A percentile compares a stretch with the other conserved stretches of the same genome.
These are phyloP conservation scores for Elsinoe ampelina DNA, from an alignment of 2,329 filamentous ascomycete genomes.

Conservation along the genomic window DNA sequence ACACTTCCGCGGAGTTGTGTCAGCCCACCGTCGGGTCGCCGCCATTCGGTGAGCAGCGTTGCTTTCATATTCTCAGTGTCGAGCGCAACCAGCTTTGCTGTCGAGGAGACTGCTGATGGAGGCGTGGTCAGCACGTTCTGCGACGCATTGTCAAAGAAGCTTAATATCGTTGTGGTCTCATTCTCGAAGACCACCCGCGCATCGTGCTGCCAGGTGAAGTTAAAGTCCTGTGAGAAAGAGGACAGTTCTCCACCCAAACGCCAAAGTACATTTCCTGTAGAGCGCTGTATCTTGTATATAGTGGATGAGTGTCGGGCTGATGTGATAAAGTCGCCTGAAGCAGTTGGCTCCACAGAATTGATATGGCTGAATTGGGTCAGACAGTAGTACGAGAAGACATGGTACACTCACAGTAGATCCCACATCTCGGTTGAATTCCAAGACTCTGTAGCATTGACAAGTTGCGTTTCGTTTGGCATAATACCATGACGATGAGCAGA, in stretches of 20 bases:
- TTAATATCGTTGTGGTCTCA: conserved; percentile 7
- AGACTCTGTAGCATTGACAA: neutral
- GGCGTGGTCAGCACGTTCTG: neutral
- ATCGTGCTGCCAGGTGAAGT: conserved; percentile 32
- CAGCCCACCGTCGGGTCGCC: conserved; percentile 26
- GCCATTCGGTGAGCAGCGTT: conserved; percentile 20
- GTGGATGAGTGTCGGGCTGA: conserved; percentile 32
- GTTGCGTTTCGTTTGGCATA: neutral
- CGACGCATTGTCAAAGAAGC: conserved; percentile 14
- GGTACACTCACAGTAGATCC: neutral
- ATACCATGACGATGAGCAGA: neutral
- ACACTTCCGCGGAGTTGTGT: conserved; percentile 27
- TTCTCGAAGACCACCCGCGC: conserved; percentile 22
- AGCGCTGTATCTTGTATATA: conserved; percentile 31
- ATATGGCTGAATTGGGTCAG: conserved; percentile 21
- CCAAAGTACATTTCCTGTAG: conserved; percentile 30
- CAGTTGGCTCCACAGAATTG: conserved; percentile 32
- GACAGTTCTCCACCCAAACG: conserved; percentile 27
- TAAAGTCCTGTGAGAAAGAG: conserved; percentile 29
- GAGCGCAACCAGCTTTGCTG: neutral
- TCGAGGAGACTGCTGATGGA: neutral
- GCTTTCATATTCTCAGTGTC: neutral
- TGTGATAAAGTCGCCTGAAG: conserved; percentile 30
- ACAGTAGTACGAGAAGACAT: too few relatives aligned
- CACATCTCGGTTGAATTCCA: neutral